Base-by-base conservation (phyloP, 495 filamentous ascomycete species). In the Oidiodendron maius region DNA sequence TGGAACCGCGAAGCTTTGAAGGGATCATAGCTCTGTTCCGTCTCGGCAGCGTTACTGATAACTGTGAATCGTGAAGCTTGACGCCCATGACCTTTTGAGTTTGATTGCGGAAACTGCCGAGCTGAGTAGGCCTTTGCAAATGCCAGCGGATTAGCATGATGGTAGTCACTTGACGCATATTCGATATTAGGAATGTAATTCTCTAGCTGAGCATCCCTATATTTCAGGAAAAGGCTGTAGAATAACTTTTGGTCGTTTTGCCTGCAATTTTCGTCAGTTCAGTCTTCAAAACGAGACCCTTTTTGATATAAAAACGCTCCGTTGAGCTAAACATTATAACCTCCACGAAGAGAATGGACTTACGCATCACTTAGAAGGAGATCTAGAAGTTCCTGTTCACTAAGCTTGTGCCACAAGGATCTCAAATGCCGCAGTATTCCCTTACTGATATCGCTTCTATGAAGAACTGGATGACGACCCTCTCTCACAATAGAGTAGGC, bases 231-330 rank as follows among this genome's bases (percentile, higher is more conserved):
- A 0, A 91, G 76, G 60, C 77, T 83, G 70, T 97, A 98, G 55
- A 97, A 94, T 59, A 90, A 71, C 53, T 94, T 91, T 58, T 96
- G 88, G 26, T 95, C 85, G 49, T 91, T 96, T 1, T 74, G 71
- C 52, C 88, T 94, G 47, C 26, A 30, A 30, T 5, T 39, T 11
- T 45, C 18, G 48, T 59, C 21, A 59, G 38, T 24, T 20, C 23
- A 15, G n/a, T 13, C 4, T 37, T 13, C 18, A n/a, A 8, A n/a
- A 8, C n/a, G 28, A n/a, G 28, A 8, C n/a, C 28, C 8, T 32
- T 32, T 8, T 32, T n/a, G 8, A 32, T 32, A 32, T n/a, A 32
- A 32, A 32, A 32, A n/a, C 18, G 18, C 18, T 37, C 35, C n/a
- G n/a, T n/a, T n/a, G n/a, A n/a, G n/a, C n/a, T n/a, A n/a, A n/a